Evolutionary conservation across 306 rosid genomes (phyloP).

Genomic region (Cicer arietinum): DNA sequence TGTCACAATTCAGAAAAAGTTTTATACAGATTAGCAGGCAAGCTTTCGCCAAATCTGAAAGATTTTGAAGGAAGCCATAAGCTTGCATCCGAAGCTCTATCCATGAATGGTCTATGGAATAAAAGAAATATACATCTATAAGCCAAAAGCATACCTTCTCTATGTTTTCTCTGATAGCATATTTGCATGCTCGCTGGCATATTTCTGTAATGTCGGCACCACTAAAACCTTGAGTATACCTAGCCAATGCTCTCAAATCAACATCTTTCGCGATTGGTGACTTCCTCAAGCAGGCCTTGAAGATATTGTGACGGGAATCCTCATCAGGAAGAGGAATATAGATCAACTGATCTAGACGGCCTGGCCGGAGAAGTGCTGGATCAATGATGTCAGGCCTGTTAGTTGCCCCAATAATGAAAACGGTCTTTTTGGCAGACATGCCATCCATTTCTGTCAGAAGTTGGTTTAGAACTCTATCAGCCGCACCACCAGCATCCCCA

Average conservation of each 20-base stretch:
- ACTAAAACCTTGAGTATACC: slow-evolving; percentile 63
- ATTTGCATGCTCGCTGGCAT: slow-evolving; percentile 66
- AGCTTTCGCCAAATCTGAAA: background rate
- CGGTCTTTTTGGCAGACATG: slow-evolving; percentile 62
- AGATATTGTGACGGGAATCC: slow-evolving; percentile 60
- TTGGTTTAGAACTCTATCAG: slow-evolving; percentile 64
- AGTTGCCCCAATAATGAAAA: slow-evolving; percentile 68
- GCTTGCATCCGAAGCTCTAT: background rate
- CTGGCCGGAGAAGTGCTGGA: slow-evolving; percentile 66
- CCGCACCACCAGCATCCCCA: slow-evolving; percentile 69
- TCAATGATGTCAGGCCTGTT: slow-evolving; percentile 68
- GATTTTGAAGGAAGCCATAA: background rate
- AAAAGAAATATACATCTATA: background rate
- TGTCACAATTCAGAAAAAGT: no score
- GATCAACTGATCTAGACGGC: slow-evolving; percentile 67
- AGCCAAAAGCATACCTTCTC: slow-evolving; percentile 53
- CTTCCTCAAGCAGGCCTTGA: slow-evolving; percentile 66
- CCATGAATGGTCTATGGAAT: background rate
- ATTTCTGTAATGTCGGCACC: slow-evolving; percentile 70
- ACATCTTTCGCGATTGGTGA: slow-evolving; percentile 63
- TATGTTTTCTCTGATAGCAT: slow-evolving; percentile 68
- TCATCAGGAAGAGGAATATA: slow-evolving; percentile 71
- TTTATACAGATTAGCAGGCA: background rate
- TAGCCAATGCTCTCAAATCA: slow-evolving; percentile 59
- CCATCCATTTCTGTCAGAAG: slow-evolving; percentile 70